phyloP scores from a whole-genome alignment of 1,284 basidiomycete species.

The Microbotryum saponariae region DNA sequence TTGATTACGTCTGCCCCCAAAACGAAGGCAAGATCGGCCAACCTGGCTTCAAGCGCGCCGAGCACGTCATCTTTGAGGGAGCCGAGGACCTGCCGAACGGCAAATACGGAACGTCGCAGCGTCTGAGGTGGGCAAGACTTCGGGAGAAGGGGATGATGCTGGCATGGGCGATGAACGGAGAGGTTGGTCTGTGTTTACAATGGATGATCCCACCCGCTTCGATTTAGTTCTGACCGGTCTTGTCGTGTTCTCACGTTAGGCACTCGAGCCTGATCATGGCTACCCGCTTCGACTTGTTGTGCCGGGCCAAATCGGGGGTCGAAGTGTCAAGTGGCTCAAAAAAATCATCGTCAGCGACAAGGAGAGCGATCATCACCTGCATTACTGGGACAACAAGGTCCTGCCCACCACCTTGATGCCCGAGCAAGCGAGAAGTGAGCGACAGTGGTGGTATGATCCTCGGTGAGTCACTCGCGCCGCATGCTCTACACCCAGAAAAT shows the following conservation, averaged over 20 bases:
- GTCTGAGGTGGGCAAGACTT: slow-evolving; percentile 49
- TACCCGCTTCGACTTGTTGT: slow-evolving; percentile 57
- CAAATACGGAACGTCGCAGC: slow-evolving; percentile 58
- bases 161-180: slow-evolving; percentile 58
- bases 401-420: slow-evolving; percentile 53
- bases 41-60: slow-evolving; percentile 40
- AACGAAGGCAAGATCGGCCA: slow-evolving; percentile 30
- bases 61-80: slow-evolving; percentile 60
- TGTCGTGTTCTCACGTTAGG: slow-evolving; percentile 8
- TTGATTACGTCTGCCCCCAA: slow-evolving; percentile 49
- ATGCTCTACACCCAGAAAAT: slow-evolving; percentile 47
- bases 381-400: slow-evolving; percentile 55
- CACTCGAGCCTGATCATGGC: slow-evolving; percentile 55
- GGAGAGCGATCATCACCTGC: slow-evolving; percentile 54
- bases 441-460: slow-evolving; percentile 58
- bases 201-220: slow-evolving; percentile 7
- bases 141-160: slow-evolving; percentile 54
- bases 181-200: not conserved
- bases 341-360: slow-evolving; percentile 52
- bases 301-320: slow-evolving; percentile 36
- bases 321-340: slow-evolving; percentile 52
- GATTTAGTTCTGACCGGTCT: too few relatives aligned
- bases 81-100: slow-evolving; percentile 56
- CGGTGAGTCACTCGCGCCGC: slow-evolving; percentile 41
- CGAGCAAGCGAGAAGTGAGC: slow-evolving; percentile 53